Conservation (phyloP, 192 early-diverging fungal genomes). For the Bifiguratus adelaidae region DNA sequence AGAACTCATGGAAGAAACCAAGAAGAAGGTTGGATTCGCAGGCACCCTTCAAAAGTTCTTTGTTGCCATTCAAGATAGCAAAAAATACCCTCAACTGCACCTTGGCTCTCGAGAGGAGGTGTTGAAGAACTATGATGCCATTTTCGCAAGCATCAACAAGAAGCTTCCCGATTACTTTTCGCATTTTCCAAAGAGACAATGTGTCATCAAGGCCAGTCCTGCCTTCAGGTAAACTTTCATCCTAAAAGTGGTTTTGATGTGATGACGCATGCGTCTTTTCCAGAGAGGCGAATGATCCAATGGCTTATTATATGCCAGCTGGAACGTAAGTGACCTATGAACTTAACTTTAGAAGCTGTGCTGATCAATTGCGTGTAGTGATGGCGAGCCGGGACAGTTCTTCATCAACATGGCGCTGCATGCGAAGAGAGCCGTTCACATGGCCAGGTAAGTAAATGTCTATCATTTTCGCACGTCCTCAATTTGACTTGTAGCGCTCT, state of each 20-base stretch:
- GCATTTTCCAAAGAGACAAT: not conserved
- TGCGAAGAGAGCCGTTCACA: not conserved
- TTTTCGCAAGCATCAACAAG: not conserved
- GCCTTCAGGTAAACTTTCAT: no score
- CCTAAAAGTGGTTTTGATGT: no score
- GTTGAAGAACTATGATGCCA: not conserved
- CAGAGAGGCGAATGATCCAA: not conserved
- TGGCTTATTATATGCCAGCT: not conserved
- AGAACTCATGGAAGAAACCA: not conserved
- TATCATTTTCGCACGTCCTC: no score
- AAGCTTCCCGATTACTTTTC: not conserved
- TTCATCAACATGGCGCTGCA: not conserved
- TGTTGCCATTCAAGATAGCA: not conserved
- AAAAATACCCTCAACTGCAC: not conserved
- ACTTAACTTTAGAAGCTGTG: no score
- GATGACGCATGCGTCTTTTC: no score
- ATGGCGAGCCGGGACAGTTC: not conserved
- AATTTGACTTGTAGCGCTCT: not conserved
- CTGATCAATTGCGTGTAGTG: no score
- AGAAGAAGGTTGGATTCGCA: not conserved
- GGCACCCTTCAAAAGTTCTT: not conserved
- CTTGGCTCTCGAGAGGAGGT: not conserved
- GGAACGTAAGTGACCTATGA: no score
- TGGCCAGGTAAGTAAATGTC: no score
- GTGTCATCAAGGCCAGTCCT: not conserved